Evolutionary conservation across 257 asterid genomes (phyloP).

Genomic region (Dorcoceras hygrometricum): DNA sequence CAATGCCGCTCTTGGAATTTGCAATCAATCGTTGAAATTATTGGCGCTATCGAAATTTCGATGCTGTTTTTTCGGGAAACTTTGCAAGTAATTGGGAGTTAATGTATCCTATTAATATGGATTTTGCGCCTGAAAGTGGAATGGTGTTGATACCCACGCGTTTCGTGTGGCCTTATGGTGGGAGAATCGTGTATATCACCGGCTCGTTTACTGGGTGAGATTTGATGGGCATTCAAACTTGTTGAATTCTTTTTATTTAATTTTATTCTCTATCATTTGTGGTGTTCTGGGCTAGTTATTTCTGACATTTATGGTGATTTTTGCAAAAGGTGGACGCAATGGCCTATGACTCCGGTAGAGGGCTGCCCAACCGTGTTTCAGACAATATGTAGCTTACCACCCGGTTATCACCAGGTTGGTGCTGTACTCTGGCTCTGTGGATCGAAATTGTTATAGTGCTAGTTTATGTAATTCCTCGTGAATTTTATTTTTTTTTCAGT

Average conservation of each 20-base stretch:
- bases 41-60: slow-evolving; percentile 11
- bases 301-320: slow-evolving; percentile 9
- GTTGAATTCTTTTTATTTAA: not conserved
- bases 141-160: slow-evolving; percentile 61
- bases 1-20: slow-evolving; percentile 19
- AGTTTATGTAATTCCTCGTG: not conserved
- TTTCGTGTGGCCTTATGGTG: slow-evolving; percentile 90
- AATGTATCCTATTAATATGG: slow-evolving; percentile 52
- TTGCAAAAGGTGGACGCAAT: slow-evolving; percentile 66
- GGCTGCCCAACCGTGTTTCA: slow-evolving; percentile 85
- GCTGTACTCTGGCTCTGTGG: slow-evolving; percentile 20
- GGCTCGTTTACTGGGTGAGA: slow-evolving; percentile 88
- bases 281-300: slow-evolving; percentile 14
- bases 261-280: not conserved
- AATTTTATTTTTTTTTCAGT: not conserved
- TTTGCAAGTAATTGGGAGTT: slow-evolving; percentile 29
- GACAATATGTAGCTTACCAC: slow-evolving; percentile 68
- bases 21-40: slow-evolving; percentile 22
- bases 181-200: slow-evolving; percentile 66
- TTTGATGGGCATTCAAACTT: slow-evolving; percentile 18
- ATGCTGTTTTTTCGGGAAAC: slow-evolving; percentile 19
- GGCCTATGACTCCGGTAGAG: slow-evolving; percentile 86
- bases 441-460: slow-evolving; percentile 18
- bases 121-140: slow-evolving; percentile 54
- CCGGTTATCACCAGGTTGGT: slow-evolving; percentile 82